Evolutionary conservation across 805 yeast genomes (phyloP).

Genomic region (Debaryomyces hansenii): DNA sequence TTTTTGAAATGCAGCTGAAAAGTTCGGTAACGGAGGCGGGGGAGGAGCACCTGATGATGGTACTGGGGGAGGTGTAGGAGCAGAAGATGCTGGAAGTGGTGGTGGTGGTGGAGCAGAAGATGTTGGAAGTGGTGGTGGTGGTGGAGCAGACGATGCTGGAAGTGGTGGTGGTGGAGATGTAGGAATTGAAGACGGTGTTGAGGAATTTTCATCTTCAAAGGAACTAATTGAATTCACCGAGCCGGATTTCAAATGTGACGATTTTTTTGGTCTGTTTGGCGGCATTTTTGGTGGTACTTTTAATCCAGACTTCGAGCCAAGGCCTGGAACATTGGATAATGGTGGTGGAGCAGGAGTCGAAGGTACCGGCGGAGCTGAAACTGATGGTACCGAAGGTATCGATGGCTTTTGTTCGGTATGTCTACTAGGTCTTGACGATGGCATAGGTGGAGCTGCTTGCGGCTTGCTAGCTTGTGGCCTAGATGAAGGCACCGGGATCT

Average conservation of each 20-base stretch:
- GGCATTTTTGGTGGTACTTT: slow-evolving; percentile 33
- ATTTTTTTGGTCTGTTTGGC: slow-evolving; percentile 40
- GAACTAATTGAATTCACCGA: slow-evolving; percentile 21
- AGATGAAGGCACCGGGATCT: slow-evolving; percentile 24
- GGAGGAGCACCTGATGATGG: slow-evolving; percentile 15
- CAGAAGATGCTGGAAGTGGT: slow-evolving; percentile 15
- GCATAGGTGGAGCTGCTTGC: slow-evolving; percentile 14
- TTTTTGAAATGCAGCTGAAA: slow-evolving; percentile 1
- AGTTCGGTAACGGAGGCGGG: slow-evolving; percentile 5
- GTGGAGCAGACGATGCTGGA: slow-evolving; percentile 2
- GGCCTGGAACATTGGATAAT: slow-evolving; percentile 3
- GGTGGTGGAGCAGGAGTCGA: slow-evolving; percentile 15
- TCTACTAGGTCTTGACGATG: not conserved
- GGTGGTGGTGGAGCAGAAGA: slow-evolving; percentile 18
- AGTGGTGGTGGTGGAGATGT: slow-evolving; percentile 14
- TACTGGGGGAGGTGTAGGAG: slow-evolving; percentile 7
- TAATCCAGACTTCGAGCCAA: not conserved
- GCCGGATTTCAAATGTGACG: slow-evolving; percentile 28
- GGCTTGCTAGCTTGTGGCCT: not conserved
- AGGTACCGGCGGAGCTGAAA: slow-evolving; percentile 14
- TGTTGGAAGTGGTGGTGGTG: slow-evolving; percentile 6
- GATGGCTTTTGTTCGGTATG: slow-evolving; percentile 15
- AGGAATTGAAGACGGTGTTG: slow-evolving; percentile 14
- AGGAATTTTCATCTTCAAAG: slow-evolving; percentile 7
- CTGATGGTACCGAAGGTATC: slow-evolving; percentile 26